phyloP scores from a whole-genome alignment of 2,329 filamentous ascomycete species.

The Pseudogymnoascus sp. region DNA sequence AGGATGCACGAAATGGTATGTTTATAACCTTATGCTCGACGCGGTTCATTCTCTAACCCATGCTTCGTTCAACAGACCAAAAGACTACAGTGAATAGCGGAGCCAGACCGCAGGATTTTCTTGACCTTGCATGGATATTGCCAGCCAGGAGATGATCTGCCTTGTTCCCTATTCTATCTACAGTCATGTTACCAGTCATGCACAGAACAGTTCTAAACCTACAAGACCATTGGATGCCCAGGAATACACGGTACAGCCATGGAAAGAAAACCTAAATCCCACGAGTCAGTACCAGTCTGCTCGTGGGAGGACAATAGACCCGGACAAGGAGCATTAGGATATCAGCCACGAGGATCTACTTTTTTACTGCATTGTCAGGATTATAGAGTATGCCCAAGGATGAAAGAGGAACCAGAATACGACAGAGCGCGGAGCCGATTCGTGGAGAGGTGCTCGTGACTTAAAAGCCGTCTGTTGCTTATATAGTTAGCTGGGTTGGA shows the following conservation, averaged over 20 bases:
- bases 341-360: constrained; percentile 2
- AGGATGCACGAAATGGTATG: constrained; percentile 4
- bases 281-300: constrained; percentile 8
- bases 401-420: not conserved
- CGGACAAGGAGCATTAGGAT: not conserved
- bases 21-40: not conserved
- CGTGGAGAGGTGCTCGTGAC: not conserved
- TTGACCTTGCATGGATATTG: constrained; percentile 10
- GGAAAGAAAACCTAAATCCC: not conserved
- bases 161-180: constrained; percentile 2
- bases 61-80: constrained; percentile 6
- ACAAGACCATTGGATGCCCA: constrained; percentile 12
- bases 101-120: constrained; percentile 10
- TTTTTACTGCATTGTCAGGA: constrained; percentile 6
- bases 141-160: constrained; percentile 9
- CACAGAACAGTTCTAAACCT: constrained; percentile 13
- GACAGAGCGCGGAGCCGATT: constrained; percentile 3
- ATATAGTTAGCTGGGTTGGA: not conserved
- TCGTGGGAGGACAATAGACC: constrained; percentile 7
- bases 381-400: constrained; percentile 8
- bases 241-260: constrained; percentile 15
- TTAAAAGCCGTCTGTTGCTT: not conserved
- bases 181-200: constrained; percentile 26
- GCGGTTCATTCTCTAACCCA: constrained; percentile 3
- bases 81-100: constrained; percentile 10